A percentile compares a stretch with the other conserved stretches of the same genome.
phyloP scores from a whole-genome alignment of 2,329 filamentous ascomycete genomes.

The Fusarium buharicum region DNA sequence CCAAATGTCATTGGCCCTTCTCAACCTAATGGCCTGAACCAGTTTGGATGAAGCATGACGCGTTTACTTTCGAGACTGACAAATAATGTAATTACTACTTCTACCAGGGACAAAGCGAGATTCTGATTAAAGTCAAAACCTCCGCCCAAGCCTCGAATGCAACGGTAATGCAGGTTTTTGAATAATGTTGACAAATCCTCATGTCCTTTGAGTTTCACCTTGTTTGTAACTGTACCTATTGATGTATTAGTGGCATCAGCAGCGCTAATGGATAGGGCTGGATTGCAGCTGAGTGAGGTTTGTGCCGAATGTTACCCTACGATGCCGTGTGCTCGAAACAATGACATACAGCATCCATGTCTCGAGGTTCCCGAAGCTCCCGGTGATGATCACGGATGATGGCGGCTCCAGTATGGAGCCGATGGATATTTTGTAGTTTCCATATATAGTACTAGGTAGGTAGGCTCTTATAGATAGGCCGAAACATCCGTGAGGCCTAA shows the following conservation, averaged over 20 bases:
- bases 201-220: too few relatives aligned
- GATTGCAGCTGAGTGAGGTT: slow-evolving; percentile 11
- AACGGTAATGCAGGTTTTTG: background rate
- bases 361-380: slow-evolving; percentile 22
- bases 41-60: too few relatives aligned
- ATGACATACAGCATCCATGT: background rate
- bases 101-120: background rate
- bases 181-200: too few relatives aligned
- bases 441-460: too few relatives aligned
- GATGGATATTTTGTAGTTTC: background rate
- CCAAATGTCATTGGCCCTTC: too few relatives aligned
- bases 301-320: slow-evolving; percentile 16
- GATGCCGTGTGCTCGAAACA: background rate
- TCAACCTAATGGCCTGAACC: too few relatives aligned
- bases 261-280: slow-evolving; percentile 19
- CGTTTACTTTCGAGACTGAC: too few relatives aligned
- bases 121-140: slow-evolving; percentile 2
- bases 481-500: slow-evolving; percentile 15
- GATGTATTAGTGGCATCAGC: background rate
- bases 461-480: background rate
- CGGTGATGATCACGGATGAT: background rate
- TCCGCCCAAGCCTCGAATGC: background rate
- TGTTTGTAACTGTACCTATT: too few relatives aligned
- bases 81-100: too few relatives aligned
- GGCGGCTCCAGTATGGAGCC: background rate